Percentiles rank a stretch among this genome's conserved stretches.
phyloP scores from a whole-genome alignment of 306 rosid species.

The Ormosia semicastrata region DNA sequence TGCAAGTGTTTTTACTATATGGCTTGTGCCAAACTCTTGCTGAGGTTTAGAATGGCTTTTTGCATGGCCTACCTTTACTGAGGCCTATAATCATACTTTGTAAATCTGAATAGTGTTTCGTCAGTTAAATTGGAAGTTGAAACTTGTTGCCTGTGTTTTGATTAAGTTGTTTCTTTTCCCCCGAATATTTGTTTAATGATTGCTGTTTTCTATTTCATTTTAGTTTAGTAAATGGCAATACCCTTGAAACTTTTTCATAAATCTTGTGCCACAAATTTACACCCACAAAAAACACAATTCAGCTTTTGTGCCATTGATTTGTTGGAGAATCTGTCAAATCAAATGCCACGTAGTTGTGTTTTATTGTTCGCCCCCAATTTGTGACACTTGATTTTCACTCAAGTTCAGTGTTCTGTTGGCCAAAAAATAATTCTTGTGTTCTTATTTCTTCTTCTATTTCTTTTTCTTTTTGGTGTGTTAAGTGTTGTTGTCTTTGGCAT shows the following conservation, averaged over 20 bases:
- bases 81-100: neutral
- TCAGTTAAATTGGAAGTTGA: neutral
- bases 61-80: neutral
- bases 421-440: neutral
- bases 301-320: neutral
- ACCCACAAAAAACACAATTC: neutral
- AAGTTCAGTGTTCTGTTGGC: neutral
- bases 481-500: neutral
- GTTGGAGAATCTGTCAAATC: neutral
- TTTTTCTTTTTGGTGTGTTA: neutral
- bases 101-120: neutral
- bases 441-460: neutral
- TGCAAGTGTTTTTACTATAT: neutral
- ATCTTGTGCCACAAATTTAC: neutral
- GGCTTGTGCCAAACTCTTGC: neutral
- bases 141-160: neutral
- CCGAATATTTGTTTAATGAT: neutral
- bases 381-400: neutral
- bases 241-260: neutral
- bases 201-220: neutral
- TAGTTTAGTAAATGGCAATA: neutral
- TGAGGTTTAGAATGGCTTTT: neutral
- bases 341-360: neutral
- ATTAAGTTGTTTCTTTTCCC: neutral
- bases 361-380: neutral